A percentile compares a stretch with the other conserved stretches of the same genome.
Evolutionary conservation across 2,329 filamentous ascomycete genomes (phyloP).

Genomic region (Phialocephala sp.): DNA sequence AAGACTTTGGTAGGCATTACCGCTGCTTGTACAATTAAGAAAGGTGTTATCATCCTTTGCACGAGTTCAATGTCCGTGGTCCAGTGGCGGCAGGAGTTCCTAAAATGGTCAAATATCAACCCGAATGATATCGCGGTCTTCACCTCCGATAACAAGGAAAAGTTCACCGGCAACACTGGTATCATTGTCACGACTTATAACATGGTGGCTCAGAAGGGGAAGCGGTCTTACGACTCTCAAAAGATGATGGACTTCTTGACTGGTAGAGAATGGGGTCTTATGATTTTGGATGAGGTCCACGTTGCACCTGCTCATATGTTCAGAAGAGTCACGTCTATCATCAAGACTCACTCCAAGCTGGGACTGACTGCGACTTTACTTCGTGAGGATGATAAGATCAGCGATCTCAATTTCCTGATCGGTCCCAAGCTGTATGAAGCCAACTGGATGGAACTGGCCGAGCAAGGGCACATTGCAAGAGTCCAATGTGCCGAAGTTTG

Average conservation of each 20-base stretch:
- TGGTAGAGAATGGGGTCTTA: slow-evolving; percentile 91
- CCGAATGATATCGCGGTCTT: slow-evolving; percentile 94
- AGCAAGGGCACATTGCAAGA: slow-evolving; percentile 94
- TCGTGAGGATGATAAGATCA: slow-evolving; percentile 97
- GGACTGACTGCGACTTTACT: slow-evolving; percentile 93
- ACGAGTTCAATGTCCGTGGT: slow-evolving; percentile 98
- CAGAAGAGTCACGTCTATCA: slow-evolving; percentile 87
- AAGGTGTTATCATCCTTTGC: slow-evolving; percentile 92
- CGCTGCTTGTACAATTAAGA: slow-evolving; percentile 96
- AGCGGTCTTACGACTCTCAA: slow-evolving; percentile 87
- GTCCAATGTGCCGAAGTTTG: slow-evolving; percentile 99
- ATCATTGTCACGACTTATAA: slow-evolving; percentile 98
- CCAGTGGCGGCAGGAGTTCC: slow-evolving; percentile 94
- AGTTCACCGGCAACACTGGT: slow-evolving; percentile 86
- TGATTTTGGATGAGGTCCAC: slow-evolving; percentile 97
- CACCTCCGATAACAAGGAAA: slow-evolving; percentile 88
- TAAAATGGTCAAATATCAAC: slow-evolving; percentile 99
- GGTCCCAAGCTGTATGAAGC: slow-evolving; percentile 97
- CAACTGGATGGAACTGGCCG: slow-evolving; percentile 98
- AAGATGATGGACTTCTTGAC: slow-evolving; percentile 98
- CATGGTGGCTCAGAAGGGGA: slow-evolving; percentile 94
- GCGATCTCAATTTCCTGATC: slow-evolving; percentile 95
- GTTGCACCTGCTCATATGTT: slow-evolving; percentile 98
- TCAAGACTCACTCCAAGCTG: slow-evolving; percentile 94
- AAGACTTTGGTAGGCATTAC: slow-evolving; percentile 99